Percentiles rank a stretch among this genome's conserved stretches.
These are phyloP conservation scores for Lathyrus sativus DNA, from an alignment of 306 rosid species.

Conservation along the genomic window DNA sequence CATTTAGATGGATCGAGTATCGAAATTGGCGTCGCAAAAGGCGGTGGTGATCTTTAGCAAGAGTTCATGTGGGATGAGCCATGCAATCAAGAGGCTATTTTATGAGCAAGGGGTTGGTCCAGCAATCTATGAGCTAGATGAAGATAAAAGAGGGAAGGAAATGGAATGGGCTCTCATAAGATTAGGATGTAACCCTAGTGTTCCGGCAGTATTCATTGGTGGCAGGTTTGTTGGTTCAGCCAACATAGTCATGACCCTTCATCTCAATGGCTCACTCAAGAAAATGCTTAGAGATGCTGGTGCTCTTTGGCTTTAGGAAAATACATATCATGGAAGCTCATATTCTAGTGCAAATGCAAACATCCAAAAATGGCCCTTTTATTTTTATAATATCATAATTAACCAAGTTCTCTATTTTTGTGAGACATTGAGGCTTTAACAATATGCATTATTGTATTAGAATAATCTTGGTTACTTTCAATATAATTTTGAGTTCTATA, in stretches of 20 bases:
- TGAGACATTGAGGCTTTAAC: slow-evolving; percentile 36
- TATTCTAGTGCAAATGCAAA: slow-evolving; percentile 23
- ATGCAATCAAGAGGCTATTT: slow-evolving; percentile 83
- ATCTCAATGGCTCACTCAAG: slow-evolving; percentile 83
- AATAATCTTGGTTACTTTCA: slow-evolving; percentile 28
- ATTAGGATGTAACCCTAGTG: slow-evolving; percentile 86
- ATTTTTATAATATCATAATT: background rate
- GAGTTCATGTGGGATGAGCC: slow-evolving; percentile 97
- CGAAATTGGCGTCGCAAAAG: slow-evolving; percentile 73
- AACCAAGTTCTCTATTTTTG: background rate
- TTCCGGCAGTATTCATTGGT: slow-evolving; percentile 88
- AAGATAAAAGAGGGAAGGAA: slow-evolving; percentile 75
- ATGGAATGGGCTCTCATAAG: slow-evolving; percentile 88
- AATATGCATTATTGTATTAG: slow-evolving; percentile 40
- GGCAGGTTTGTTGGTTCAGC: slow-evolving; percentile 86
- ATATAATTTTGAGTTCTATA: slow-evolving; percentile 25
- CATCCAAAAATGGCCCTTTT: slow-evolving; percentile 32
- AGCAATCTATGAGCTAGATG: slow-evolving; percentile 76
- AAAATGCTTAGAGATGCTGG: slow-evolving; percentile 91
- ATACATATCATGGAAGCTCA: background rate
- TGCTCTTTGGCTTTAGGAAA: slow-evolving; percentile 75
- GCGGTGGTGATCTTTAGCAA: slow-evolving; percentile 98
- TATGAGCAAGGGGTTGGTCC: slow-evolving; percentile 96
- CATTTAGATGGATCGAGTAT: slow-evolving; percentile 65
- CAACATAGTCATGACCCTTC: slow-evolving; percentile 83